Evolutionary conservation across 768 basidiomycete species (phyloP), one percentile per base, ranked within the genome.

Genomic region (Suillus ampliporus): DNA sequence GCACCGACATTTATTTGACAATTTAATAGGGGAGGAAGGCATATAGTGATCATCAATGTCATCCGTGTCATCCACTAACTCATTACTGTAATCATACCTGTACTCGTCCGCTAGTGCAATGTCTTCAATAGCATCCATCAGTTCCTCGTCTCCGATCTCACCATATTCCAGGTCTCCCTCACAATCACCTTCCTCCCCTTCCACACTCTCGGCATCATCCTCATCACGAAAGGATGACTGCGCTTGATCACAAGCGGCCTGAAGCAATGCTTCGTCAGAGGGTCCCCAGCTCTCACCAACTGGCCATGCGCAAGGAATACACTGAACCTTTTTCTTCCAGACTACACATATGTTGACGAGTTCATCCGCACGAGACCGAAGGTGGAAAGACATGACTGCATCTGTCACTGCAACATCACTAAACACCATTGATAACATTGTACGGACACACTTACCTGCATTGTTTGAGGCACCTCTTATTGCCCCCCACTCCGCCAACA

Each of bases 401-500:
- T 62, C 59, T 38, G 60, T 9, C 11, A 35, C 54, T 21, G 23
- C 9, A 23, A 37, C 0, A 9, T 43, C 6, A 52, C 23, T 61
- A 37, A 17, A 7, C 1, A 35, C 51, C 2, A 40, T 38, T 58
- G 34, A 31, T 58, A 57, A 58, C 23, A 28, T 23, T 35, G 7
- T 28, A 54, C 0, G 19, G 9, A 10, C 57, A 51, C 51, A 58
- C 57, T 1, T 35, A 65, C 64, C 61, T 62, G 66, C 60, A 21
- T 14, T 52, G 14, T 41, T n/a, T 15, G 5, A 31, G n/a, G 61
- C 57, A 50, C n/a, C 31, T 43, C 26, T 1, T 8, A 58, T 19
- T 0, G 21, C 11, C 2, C n/a, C 50, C 75, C 75, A 77, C 46
- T 77, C 74, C 48, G 67, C 68, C 7, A 54, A 31, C 51, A 71